phyloP scores from a whole-genome alignment of 2,329 filamentous ascomycete species.

The Aspergillus luchuensis region DNA sequence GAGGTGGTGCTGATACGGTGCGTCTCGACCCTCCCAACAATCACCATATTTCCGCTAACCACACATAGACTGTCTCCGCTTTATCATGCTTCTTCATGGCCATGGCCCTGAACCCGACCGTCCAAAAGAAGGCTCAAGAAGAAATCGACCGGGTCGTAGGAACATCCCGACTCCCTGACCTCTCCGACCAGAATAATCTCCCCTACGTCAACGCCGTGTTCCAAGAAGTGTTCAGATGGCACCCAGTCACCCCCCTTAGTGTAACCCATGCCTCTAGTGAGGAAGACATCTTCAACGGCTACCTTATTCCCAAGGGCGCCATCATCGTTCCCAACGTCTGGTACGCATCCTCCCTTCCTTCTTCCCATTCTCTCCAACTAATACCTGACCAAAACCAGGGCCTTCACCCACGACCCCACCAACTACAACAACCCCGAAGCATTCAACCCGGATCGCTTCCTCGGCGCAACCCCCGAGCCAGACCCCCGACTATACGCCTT shows the following conservation, averaged over 20 bases:
- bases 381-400: background rate
- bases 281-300: conserved; percentile 11
- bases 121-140: conserved; percentile 13
- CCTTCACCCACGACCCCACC: conserved; percentile 12
- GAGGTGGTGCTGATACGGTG: conserved; percentile 17
- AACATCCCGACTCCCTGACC: background rate
- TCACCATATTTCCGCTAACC: background rate
- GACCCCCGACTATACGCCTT: conserved; percentile 10
- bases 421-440: conserved; percentile 2
- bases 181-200: conserved; percentile 3
- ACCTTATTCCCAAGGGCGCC: conserved; percentile 11
- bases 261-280: conserved; percentile 8
- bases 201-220: conserved; percentile 15
- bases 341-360: background rate
- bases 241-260: conserved; percentile 10
- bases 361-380: accelerated
- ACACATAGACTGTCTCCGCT: conserved; percentile 12
- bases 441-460: conserved; percentile 15
- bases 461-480: background rate
- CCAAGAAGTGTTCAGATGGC: conserved; percentile 15
- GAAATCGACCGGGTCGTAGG: conserved; percentile 14
- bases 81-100: conserved; percentile 16
- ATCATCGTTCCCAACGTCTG: conserved; percentile 16
- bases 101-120: conserved; percentile 9
- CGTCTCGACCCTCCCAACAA: background rate